phyloP scores from a whole-genome alignment of 805 yeast genomes.

The Grigorovia transvaalensis region DNA sequence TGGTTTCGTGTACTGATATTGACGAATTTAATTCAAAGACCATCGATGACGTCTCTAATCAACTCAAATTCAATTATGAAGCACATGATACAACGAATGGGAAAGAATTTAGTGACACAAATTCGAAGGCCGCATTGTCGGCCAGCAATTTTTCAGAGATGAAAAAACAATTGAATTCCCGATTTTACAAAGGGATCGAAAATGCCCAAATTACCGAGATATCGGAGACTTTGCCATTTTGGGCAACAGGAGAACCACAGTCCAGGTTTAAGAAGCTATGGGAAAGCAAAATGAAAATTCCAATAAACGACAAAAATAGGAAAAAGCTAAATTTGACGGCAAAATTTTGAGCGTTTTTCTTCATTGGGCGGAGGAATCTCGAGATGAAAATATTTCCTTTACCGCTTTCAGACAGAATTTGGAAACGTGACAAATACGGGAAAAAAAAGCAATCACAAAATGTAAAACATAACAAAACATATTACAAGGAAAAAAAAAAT shows the following conservation, averaged over 20 bases:
- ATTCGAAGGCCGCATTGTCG: neutral
- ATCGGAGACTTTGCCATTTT: slow-evolving; percentile 17
- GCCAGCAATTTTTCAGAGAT: slow-evolving; percentile 20
- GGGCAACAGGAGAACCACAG: slow-evolving; percentile 20
- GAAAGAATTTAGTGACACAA: too few species aligned
- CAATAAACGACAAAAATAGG: slow-evolving; percentile 7
- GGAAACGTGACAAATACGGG: too few species aligned
- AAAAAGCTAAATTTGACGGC: neutral
- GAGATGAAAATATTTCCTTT: neutral
- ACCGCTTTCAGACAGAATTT: neutral
- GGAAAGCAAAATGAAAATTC: slow-evolving; percentile 10
- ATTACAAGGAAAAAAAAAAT: too few species aligned
- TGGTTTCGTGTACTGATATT: slow-evolving; percentile 36
- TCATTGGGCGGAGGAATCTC: neutral
- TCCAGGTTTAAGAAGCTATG: slow-evolving; percentile 13
- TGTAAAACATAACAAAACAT: too few species aligned
- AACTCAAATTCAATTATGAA: too few species aligned
- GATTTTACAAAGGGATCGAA: slow-evolving; percentile 2
- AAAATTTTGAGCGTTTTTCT: neutral
- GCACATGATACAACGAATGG: too few species aligned
- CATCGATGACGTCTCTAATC: neutral
- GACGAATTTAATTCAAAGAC: slow-evolving; percentile 34
- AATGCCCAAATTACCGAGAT: slow-evolving; percentile 15
- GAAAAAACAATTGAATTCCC: slow-evolving; percentile 23
- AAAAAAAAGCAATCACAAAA: too few species aligned